Percentiles rank a stretch among this genome's conserved stretches.
Conservation (phyloP, 2,329 filamentous ascomycete genomes). For the Penicillium glabrum region DNA sequence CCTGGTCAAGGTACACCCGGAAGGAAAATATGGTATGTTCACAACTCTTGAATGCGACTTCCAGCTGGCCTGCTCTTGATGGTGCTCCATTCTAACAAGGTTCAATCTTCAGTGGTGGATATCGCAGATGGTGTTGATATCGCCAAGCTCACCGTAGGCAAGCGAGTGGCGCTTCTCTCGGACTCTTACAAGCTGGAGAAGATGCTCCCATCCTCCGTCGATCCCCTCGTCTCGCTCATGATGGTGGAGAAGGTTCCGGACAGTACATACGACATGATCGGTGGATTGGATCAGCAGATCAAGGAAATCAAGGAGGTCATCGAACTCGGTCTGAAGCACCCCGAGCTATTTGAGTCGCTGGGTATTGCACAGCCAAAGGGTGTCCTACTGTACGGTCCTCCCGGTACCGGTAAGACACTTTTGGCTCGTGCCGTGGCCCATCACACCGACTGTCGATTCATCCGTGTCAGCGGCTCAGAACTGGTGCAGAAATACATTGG, state of each 20-base stretch:
- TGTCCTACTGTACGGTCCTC: slow-evolving; percentile 92
- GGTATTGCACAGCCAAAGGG: slow-evolving; percentile 98
- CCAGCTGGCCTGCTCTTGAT: neutral
- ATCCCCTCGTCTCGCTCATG: slow-evolving; percentile 98
- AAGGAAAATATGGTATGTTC: slow-evolving; percentile 94
- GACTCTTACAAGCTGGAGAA: slow-evolving; percentile 99
- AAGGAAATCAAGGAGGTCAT: slow-evolving; percentile 99
- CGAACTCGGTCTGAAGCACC: slow-evolving; percentile 96
- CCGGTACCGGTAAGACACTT: slow-evolving; percentile 95
- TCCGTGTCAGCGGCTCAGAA: slow-evolving; percentile 92
- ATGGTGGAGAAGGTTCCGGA: slow-evolving; percentile 99
- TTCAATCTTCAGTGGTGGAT: slow-evolving; percentile 72
- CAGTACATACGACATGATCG: slow-evolving; percentile 99
- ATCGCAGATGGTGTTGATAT: slow-evolving; percentile 93
- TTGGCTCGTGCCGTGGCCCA: slow-evolving; percentile 94
- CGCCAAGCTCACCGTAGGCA: slow-evolving; percentile 91
- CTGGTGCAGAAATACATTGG: slow-evolving; percentile 99
- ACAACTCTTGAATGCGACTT: neutral
- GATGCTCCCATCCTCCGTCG: slow-evolving; percentile 96
- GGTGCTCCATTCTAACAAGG: neutral
- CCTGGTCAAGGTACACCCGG: slow-evolving; percentile 96
- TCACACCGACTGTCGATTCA: slow-evolving; percentile 99
- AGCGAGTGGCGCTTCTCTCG: slow-evolving; percentile 93
- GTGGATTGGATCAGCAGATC: slow-evolving; percentile 96
- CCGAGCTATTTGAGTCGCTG: slow-evolving; percentile 97